Base-by-base conservation (phyloP, 2,329 filamentous ascomycete genomes). In the Pseudocercospora fijiensis region DNA sequence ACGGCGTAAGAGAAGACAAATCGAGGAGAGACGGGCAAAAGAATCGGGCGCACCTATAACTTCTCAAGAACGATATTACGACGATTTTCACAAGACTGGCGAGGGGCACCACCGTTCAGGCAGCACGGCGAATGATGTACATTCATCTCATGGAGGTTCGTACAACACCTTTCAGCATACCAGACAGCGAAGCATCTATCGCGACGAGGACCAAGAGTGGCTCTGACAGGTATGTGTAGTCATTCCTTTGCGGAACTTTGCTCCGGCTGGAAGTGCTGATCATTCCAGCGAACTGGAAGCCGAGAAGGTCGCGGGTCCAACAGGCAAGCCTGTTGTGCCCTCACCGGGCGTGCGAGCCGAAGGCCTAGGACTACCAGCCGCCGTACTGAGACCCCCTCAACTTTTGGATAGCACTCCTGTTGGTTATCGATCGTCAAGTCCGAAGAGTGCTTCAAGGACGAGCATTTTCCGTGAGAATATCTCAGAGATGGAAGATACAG, bases 61-160 rank as follows among this genome's bases (percentile, higher is more conserved):
- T 30, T 37, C 53, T 11, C 43, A 47, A 33, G 56, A 66, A 10
- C 47, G 43, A 24, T 63, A 65, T 57, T 56, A 59, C 20, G 58
- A 64, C 20, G 60, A 30, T 9, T 59, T 61, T 43, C 63, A 60
- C 13, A 51, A 28, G 27, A 58, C 41, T 33, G 27, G 58, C 1
- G 51, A 26, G 24, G 62, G 62, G 4, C 70, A 72, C 51, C 59
- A 62, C 27, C 68, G 71, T n/a, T 58, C 65, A 6, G 67, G 64
- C 10, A 73, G 69, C 53, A 72, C 70, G 1, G 59, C 67, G 4
- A 65, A 73, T 33, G 70, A 74, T 52, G 61, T 70, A 16, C 74
- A 72, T 57, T 67, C 67, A 41, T 65, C 70, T 20, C 67, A 67
- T 58, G 73, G 71, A 72, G 73, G 73, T 74, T 65, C 69, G 71